Conservation (phyloP, 495 filamentous ascomycete genomes). For the Alectoria sarmentosa region DNA sequence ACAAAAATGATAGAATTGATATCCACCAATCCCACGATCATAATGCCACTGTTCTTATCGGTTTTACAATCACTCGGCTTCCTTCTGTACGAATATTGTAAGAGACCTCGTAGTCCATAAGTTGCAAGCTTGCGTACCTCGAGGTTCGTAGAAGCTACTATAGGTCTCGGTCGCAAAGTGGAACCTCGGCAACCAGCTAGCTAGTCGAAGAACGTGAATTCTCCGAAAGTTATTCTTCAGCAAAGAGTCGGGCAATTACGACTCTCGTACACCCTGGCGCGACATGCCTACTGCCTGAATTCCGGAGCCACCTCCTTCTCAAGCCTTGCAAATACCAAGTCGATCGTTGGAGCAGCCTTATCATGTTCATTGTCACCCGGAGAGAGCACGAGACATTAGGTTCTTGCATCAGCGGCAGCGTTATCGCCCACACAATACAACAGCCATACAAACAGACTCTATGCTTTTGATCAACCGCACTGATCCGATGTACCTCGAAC, state of each 20-base stretch:
- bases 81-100: too few species aligned
- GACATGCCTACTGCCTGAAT: background rate
- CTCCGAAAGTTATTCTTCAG: background rate
- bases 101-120: too few species aligned
- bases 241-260: background rate
- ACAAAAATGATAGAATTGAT: constrained; percentile 6
- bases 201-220: background rate
- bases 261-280: background rate
- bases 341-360: background rate
- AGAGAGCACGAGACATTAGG: background rate
- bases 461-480: background rate
- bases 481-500: background rate
- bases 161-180: too few species aligned
- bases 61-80: too few species aligned
- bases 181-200: constrained; percentile 1
- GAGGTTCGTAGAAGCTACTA: too few species aligned
- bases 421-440: background rate
- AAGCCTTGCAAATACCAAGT: background rate
- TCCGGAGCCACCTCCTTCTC: background rate
- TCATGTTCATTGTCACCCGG: background rate
- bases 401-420: background rate
- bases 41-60: too few species aligned
- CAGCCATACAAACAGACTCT: background rate
- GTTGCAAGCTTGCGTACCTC: too few species aligned
- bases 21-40: background rate